A percentile compares a stretch with the other conserved stretches of the same genome.
These are phyloP conservation scores for Aspergillus heteromorphus DNA, from an alignment of 495 filamentous ascomycete genomes.

Conservation along the genomic window DNA sequence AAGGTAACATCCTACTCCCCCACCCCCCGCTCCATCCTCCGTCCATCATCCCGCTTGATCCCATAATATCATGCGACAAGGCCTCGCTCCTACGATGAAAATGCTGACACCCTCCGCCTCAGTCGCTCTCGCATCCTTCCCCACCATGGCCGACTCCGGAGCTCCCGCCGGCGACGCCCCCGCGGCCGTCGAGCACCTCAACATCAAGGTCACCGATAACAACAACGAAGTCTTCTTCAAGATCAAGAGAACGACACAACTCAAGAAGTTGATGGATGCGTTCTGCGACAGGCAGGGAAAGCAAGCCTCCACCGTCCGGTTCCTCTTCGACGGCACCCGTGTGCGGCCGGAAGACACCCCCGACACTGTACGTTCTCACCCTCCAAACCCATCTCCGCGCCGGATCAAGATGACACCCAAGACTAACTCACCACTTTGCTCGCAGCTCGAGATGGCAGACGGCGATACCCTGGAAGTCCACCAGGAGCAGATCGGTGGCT, in stretches of 20 bases:
- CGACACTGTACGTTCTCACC: conserved; percentile 66
- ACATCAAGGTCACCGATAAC: conserved; percentile 99
- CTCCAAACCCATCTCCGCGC: neutral
- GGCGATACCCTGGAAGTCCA: conserved; percentile 97
- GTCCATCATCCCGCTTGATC: no score
- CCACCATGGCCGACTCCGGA: conserved; percentile 44
- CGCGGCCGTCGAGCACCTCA: conserved; percentile 74
- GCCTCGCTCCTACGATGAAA: no score
- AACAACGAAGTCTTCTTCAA: conserved; percentile 99
- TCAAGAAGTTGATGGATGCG: conserved; percentile 98
- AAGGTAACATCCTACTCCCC: no score
- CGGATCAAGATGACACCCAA: neutral
- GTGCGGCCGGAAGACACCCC: conserved; percentile 87
- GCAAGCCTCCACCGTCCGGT: conserved; percentile 74
- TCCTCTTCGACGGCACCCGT: conserved; percentile 90
- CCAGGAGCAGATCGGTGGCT: conserved; percentile 93
- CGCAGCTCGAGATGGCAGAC: conserved; percentile 91
- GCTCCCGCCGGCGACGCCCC: conserved; percentile 46
- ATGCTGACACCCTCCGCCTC: conserved; percentile 7
- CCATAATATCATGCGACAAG: conserved; percentile 8
- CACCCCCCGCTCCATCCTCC: neutral
- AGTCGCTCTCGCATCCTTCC: neutral
- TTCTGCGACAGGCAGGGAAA: conserved; percentile 98
- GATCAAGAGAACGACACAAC: conserved; percentile 93
- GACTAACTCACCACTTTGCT: conserved; percentile 6